Conservation (phyloP, 306 rosid species). For the Betula pendula region DNA sequence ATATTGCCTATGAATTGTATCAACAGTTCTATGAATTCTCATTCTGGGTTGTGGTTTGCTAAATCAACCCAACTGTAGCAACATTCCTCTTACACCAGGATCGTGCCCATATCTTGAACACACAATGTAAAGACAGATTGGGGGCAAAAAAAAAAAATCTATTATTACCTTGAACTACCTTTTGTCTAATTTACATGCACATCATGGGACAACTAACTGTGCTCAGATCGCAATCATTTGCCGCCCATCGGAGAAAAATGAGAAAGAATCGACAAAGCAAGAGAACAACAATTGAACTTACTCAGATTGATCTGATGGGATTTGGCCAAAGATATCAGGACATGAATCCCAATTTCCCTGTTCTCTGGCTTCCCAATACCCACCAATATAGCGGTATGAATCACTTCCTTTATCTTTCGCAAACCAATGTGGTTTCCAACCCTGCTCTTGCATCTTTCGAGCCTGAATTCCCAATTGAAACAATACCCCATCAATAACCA, state of each 20-base stretch:
- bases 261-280: conserved; percentile 34
- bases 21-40: conserved; percentile 4
- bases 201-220: conserved; percentile 36
- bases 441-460: conserved; percentile 94
- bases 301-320: conserved; percentile 68
- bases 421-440: conserved; percentile 98
- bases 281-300: conserved; percentile 33
- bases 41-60: neutral
- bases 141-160: conserved; percentile 20
- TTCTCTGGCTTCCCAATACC: conserved; percentile 93
- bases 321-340: conserved; percentile 92
- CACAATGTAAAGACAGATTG: neutral
- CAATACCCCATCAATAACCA: conserved; percentile 19
- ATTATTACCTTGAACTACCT: conserved; percentile 45
- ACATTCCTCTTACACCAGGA: conserved; percentile 1
- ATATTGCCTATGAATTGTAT: neutral
- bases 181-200: conserved; percentile 52
- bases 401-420: conserved; percentile 71
- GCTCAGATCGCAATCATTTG: conserved; percentile 23
- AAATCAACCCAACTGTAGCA: neutral
- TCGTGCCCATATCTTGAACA: conserved; percentile 3
- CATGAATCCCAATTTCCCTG: conserved; percentile 75
- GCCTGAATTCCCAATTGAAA: conserved; percentile 57
- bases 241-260: conserved; percentile 38
- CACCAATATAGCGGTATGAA: conserved; percentile 75